Base-by-base conservation (phyloP, 1,139 yeast species). In the Spencermartinsiella ligniputridi region DNA sequence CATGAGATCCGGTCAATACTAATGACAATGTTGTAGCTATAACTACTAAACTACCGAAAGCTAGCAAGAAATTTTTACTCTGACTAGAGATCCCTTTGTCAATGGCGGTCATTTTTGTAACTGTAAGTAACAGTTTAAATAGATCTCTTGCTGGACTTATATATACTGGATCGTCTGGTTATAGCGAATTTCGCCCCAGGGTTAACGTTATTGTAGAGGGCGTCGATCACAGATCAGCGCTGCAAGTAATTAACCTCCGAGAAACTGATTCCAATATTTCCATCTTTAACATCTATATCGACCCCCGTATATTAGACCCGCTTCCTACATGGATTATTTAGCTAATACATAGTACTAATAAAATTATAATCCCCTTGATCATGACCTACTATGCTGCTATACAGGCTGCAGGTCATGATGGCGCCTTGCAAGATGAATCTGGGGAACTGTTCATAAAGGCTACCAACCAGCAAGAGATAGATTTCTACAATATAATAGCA, bases 401-500 rank as follows among this genome's bases (percentile, higher is more conserved):
- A 15, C 75, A 75, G 60, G 97, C 95, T 2, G 98, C 97, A 0
- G 98, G 98, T 9, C 98, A 92, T 59, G 84, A 74, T 13, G 97
- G 96, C 0, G 76, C 84, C 11, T 58, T 88, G 51, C 76, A 76
- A 19, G 79, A 81, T 35, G 68, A 62, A 3, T 74, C 74, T 22
- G 95, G 90, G 1, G 66, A 76, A 9, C 65, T 90, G 19, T 83
- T 89, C 56, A 78, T 86, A 47, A 92, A 92, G 63, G 79, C 82
- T 0, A 72, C 92, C 0, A 61, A 66, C 0, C 65, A 64, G 20
- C 80, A 78, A 53, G 98, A 92, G 63, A 64, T 83, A 25, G 79
- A 75, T 13, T 92, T 92, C 62, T 92, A 92, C 60, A 44, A 71
- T 11, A 52, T 63, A 16, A 46, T 62, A 19, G 49, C 52, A 8